These are phyloP conservation scores for Blastobotrys elegans DNA, from an alignment of 1,139 yeast genomes.

Conservation along the genomic window DNA sequence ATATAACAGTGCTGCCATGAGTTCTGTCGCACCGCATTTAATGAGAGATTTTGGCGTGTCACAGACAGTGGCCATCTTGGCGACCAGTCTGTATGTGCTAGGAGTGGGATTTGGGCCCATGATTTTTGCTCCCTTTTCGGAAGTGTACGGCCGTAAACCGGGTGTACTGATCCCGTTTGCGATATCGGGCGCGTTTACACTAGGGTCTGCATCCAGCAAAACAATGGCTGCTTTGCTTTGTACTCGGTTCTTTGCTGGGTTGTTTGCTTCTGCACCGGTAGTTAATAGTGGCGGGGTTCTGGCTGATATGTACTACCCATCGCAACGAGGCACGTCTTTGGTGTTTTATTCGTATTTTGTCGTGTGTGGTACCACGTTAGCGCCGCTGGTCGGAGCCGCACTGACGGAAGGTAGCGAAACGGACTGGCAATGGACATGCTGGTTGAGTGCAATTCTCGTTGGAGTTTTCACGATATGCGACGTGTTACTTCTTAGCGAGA, in stretches of 20 bases:
- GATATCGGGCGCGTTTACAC: constrained; percentile 41
- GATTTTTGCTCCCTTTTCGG: constrained; percentile 74
- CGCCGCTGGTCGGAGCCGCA: constrained; percentile 66
- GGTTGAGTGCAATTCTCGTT: constrained; percentile 65
- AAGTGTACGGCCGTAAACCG: constrained; percentile 66
- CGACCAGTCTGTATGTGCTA: constrained; percentile 64
- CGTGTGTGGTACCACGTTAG: constrained; percentile 67
- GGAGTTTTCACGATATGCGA: constrained; percentile 48
- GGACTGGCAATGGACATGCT: constrained; percentile 54
- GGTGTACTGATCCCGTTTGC: constrained; percentile 61
- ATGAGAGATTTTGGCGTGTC: constrained; percentile 48
- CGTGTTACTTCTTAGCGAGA: constrained; percentile 56
- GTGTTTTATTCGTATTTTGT: constrained; percentile 66
- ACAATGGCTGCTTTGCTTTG: constrained; percentile 58
- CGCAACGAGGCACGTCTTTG: constrained; percentile 66
- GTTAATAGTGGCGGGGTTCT: constrained; percentile 77
- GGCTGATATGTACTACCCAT: constrained; percentile 60
- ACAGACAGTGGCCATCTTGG: constrained; percentile 55
- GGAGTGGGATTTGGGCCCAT: constrained; percentile 78
- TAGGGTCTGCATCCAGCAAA: constrained; percentile 30
- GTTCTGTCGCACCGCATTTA: constrained; percentile 43
- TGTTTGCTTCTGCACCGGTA: constrained; percentile 67
- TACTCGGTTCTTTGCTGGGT: constrained; percentile 68
- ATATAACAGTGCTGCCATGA: constrained; percentile 39
- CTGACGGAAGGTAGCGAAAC: constrained; percentile 47